Evolutionary conservation across 1,284 basidiomycete genomes (phyloP).

Genomic region (Puccinia horiana): DNA sequence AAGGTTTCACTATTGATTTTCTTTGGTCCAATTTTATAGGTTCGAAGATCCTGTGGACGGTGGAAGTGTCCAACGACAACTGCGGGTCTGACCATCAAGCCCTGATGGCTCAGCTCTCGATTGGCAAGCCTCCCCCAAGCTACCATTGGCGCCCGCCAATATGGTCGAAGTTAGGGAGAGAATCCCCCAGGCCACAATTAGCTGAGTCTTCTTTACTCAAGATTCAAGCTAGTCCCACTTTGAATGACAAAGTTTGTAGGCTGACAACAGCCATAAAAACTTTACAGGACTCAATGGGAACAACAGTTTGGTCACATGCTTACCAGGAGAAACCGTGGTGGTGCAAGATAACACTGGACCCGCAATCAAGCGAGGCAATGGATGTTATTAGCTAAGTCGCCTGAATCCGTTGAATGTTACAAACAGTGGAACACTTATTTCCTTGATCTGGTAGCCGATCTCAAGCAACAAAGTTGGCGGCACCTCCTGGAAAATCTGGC

Average conservation of each 20-base stretch:
- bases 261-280: background rate
- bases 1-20: slow-evolving; percentile 1
- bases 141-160: background rate
- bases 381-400: background rate
- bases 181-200: too few species aligned
- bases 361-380: background rate
- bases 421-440: too few species aligned
- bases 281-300: background rate
- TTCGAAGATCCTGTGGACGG: background rate
- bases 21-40: slow-evolving; percentile 8
- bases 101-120: background rate
- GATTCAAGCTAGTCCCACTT: too few species aligned
- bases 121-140: background rate
- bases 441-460: too few species aligned
- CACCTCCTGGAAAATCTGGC: background rate
- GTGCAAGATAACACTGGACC: background rate
- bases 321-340: slow-evolving; percentile 5
- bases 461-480: background rate
- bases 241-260: too few species aligned
- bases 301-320: background rate
- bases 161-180: background rate
- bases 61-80: background rate
- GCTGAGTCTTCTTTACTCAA: background rate
- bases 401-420: too few species aligned
- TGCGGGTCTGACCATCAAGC: background rate